Evolutionary conservation across 163 green algal genomes (phyloP).

Genomic region (Scenedesmus sp.): DNA sequence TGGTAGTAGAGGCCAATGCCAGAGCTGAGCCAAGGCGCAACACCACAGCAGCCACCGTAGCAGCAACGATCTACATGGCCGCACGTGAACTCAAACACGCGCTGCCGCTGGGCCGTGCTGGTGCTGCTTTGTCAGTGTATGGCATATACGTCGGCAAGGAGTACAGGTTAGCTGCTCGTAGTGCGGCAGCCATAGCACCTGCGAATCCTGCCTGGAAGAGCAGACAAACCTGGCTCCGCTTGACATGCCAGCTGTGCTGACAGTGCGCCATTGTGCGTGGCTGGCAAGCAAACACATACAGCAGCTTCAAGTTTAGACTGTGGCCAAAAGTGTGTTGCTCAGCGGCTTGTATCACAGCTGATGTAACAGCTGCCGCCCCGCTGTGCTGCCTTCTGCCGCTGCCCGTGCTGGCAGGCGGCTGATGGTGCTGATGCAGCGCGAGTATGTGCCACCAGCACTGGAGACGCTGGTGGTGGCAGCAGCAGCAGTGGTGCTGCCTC

Average conservation of each 20-base stretch:
- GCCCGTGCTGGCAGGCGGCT: neutral
- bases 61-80: slow-evolving; percentile 35
- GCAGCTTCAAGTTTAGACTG: no score
- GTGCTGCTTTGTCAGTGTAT: neutral
- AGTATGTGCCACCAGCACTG: neutral
- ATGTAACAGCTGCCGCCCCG: neutral
- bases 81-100: slow-evolving; percentile 17
- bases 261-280: neutral
- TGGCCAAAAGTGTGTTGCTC: neutral
- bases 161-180: slow-evolving; percentile 15
- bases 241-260: neutral
- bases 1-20: neutral
- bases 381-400: neutral
- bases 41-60: slow-evolving; percentile 16
- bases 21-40: neutral
- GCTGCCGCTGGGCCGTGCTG: slow-evolving; percentile 26
- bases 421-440: neutral
- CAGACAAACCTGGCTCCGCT: no score
- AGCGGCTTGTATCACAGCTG: neutral
- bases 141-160: slow-evolving; percentile 2
- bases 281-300: no score
- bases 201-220: no score
- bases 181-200: neutral
- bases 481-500: slow-evolving; percentile 17
- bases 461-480: slow-evolving; percentile 8